Conservation (phyloP, 306 rosid species). For the Myrica gale region DNA sequence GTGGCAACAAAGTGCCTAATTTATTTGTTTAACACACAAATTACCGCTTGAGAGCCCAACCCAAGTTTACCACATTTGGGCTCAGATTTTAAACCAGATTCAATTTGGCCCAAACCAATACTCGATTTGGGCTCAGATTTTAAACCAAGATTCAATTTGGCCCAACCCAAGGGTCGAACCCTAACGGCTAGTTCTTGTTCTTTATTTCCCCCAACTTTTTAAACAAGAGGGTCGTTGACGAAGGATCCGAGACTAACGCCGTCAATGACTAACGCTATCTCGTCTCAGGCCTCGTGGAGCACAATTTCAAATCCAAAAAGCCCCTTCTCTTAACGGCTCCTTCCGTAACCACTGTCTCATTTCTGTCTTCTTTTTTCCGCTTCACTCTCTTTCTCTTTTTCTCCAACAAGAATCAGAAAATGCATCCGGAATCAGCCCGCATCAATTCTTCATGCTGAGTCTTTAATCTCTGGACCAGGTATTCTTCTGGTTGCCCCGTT, state of each 20-base stretch:
- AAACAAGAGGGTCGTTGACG: background rate
- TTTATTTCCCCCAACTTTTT: background rate
- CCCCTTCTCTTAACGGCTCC: constrained; percentile 38
- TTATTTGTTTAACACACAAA: background rate
- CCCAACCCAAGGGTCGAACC: background rate
- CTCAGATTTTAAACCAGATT: background rate
- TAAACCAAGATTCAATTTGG: too few species aligned
- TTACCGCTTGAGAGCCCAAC: background rate
- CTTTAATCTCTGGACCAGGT: constrained; percentile 38
- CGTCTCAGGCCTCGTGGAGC: constrained; percentile 13
- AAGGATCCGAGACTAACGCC: constrained; percentile 27
- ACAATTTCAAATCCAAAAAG: constrained; percentile 27
- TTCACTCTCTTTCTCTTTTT: constrained; percentile 19
- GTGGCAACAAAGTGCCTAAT: background rate
- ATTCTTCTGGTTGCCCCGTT: constrained; percentile 31
- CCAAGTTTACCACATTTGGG: background rate
- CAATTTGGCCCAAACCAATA: constrained; percentile 6
- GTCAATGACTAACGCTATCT: background rate
- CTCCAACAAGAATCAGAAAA: constrained; percentile 28
- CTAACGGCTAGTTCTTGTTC: constrained; percentile 42
- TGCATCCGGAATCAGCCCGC: constrained; percentile 11
- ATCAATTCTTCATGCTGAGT: constrained; percentile 18
- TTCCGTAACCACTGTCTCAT: constrained; percentile 13
- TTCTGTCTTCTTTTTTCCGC: constrained; percentile 1
- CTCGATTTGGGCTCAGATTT: too few species aligned